Percentiles rank a stretch among this genome's conserved stretches.
Conservation (phyloP, 192 early-diverging fungal species). For the Geranomyces michiganensis region DNA sequence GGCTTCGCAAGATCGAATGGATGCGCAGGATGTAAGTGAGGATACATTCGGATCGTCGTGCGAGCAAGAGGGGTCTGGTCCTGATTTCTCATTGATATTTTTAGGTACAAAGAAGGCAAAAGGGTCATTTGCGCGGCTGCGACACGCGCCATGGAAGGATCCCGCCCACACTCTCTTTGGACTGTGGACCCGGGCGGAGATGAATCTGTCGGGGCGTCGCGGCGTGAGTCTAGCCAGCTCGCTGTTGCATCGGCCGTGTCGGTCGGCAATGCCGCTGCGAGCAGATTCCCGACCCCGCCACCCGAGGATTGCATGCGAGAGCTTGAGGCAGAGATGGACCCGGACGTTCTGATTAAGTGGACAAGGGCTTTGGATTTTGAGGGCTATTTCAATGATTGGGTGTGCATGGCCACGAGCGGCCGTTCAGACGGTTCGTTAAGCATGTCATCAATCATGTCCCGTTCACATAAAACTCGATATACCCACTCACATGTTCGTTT, state of each 20-base stretch:
- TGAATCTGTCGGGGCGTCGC: background rate
- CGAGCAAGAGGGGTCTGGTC: too few relatives aligned
- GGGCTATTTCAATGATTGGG: conserved; percentile 49
- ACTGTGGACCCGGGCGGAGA: background rate
- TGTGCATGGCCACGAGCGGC: conserved; percentile 49
- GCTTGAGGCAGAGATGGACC: conserved; percentile 46
- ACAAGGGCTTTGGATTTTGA: conserved; percentile 56
- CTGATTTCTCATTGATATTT: background rate
- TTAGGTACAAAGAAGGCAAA: conserved; percentile 16
- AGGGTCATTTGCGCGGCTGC: conserved; percentile 1
- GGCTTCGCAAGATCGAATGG: conserved; percentile 57
- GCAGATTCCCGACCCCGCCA: conserved; percentile 12
- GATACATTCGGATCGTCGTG: background rate
- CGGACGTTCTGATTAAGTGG: conserved; percentile 52
- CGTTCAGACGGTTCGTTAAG: conserved; percentile 42
- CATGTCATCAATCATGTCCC: too few relatives aligned
- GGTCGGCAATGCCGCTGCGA: background rate
- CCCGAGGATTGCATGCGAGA: conserved; percentile 31
- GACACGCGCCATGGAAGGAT: background rate
- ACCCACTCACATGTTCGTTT: background rate
- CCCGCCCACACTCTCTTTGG: background rate
- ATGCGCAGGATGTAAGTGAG: conserved; percentile 51
- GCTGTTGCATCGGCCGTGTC: background rate
- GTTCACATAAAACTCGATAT: background rate
- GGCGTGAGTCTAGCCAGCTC: background rate